A percentile compares a stretch with the other conserved stretches of the same genome.
phyloP scores from a whole-genome alignment of 345 rosid species.

The Psidium friedrichsthalianum region DNA sequence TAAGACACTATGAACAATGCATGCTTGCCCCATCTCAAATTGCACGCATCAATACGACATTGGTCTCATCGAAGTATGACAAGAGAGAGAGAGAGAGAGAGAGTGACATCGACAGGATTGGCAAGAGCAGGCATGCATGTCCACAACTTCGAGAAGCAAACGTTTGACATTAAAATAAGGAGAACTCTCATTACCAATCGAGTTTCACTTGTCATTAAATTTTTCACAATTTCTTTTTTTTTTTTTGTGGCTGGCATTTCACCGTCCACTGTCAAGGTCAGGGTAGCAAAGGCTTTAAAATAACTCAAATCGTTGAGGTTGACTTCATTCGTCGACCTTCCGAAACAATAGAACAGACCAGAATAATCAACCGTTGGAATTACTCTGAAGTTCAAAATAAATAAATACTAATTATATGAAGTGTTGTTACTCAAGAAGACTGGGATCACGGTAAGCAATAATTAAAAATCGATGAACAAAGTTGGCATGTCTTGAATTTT shows the following conservation, averaged over 20 bases:
- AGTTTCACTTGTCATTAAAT: too few species aligned
- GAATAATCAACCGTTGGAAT: too few species aligned
- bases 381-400: neutral
- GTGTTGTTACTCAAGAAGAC: neutral
- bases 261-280: too few species aligned
- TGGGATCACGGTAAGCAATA: neutral
- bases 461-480: neutral
- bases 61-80: neutral
- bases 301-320: neutral
- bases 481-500: neutral
- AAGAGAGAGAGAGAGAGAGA: neutral
- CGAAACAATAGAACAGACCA: neutral
- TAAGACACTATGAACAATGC: neutral
- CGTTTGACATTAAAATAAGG: neutral
- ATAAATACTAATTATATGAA: neutral
- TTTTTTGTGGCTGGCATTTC: too few species aligned
- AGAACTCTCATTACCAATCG: too few species aligned
- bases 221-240: too few species aligned
- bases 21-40: neutral
- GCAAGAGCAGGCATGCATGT: neutral
- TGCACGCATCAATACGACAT: neutral
- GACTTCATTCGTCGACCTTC: neutral
- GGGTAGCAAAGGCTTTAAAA: too few species aligned
- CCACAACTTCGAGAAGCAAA: neutral
- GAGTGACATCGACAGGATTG: neutral